Evolutionary conservation across 306 rosid species (phyloP).

Genomic region (Castanea mollissima): DNA sequence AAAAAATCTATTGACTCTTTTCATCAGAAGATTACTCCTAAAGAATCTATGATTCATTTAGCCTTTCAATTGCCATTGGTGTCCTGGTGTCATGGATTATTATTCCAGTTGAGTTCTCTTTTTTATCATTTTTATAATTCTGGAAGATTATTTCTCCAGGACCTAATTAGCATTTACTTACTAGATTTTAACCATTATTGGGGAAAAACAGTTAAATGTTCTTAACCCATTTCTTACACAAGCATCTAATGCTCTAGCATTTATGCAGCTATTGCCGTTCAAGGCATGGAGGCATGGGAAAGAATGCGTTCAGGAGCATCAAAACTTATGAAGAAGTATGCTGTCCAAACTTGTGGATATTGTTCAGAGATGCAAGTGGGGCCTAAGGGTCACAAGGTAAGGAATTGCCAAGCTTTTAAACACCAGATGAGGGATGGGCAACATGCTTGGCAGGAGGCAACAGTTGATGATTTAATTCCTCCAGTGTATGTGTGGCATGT

Average conservation of each 20-base stretch:
- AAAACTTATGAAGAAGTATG: conserved; percentile 56
- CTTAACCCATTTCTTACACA: background rate
- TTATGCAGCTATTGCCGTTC: conserved; percentile 45
- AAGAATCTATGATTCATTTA: background rate
- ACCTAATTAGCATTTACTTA: background rate
- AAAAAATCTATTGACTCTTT: background rate
- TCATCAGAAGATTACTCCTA: background rate
- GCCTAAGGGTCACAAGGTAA: conserved; percentile 67
- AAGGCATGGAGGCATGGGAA: conserved; percentile 69
- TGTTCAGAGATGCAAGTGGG: conserved; percentile 80
- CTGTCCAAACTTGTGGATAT: conserved; percentile 70
- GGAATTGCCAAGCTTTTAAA: conserved; percentile 67
- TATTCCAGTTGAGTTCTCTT: background rate
- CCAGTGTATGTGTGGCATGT: conserved; percentile 65
- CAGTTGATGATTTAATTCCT: conserved; percentile 51
- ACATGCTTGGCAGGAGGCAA: conserved; percentile 80
- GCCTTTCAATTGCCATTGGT: background rate
- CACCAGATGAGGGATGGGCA: conserved; percentile 89
- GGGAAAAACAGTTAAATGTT: background rate
- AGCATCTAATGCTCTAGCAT: background rate
- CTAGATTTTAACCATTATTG: background rate
- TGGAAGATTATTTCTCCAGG: background rate
- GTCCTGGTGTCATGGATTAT: background rate
- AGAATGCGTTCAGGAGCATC: conserved; percentile 50
- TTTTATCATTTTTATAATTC: background rate